Evolutionary conservation across 352 stramenopile genomes (phyloP).

Genomic region (Pythium angustatum): DNA sequence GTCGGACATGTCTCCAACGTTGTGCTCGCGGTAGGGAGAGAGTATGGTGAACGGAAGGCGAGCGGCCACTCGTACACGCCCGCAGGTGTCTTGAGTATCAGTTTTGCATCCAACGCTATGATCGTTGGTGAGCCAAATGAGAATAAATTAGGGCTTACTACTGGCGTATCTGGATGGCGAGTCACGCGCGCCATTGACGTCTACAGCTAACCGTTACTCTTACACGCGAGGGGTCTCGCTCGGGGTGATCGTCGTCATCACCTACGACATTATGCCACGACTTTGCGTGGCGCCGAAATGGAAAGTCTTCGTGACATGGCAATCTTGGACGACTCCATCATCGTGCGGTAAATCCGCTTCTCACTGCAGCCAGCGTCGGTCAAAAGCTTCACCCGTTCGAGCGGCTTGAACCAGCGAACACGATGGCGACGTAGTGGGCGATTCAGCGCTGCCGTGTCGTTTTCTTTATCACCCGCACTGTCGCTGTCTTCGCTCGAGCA

Average conservation of each 20-base stretch:
- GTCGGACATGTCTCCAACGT: no score
- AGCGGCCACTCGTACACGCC: no score
- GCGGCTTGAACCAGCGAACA: slow-evolving; percentile 26
- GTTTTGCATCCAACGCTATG: no score
- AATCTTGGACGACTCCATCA: slow-evolving; percentile 27
- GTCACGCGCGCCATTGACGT: no score
- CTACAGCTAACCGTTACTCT: slow-evolving; percentile 6
- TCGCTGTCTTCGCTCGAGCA: slow-evolving; percentile 4
- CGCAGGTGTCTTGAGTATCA: no score
- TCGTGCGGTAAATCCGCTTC: slow-evolving; percentile 22
- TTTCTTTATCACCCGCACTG: slow-evolving; percentile 17
- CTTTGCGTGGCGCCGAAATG: background rate
- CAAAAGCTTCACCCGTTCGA: slow-evolving; percentile 13
- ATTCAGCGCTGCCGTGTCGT: background rate
- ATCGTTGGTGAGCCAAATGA: no score
- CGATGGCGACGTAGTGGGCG: background rate
- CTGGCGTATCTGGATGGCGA: no score
- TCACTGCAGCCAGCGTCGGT: slow-evolving; percentile 20
- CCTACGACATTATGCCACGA: background rate
- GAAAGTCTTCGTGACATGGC: slow-evolving; percentile 18
- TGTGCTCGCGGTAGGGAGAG: no score
- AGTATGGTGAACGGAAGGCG: no score
- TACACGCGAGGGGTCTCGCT: background rate
- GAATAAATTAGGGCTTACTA: slow-evolving; percentile 20
- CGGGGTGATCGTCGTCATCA: no score